Evolutionary conservation across 768 basidiomycete genomes (phyloP), one percentile per base, ranked within the genome.

Genomic region (Phanerochaete carnosa): DNA sequence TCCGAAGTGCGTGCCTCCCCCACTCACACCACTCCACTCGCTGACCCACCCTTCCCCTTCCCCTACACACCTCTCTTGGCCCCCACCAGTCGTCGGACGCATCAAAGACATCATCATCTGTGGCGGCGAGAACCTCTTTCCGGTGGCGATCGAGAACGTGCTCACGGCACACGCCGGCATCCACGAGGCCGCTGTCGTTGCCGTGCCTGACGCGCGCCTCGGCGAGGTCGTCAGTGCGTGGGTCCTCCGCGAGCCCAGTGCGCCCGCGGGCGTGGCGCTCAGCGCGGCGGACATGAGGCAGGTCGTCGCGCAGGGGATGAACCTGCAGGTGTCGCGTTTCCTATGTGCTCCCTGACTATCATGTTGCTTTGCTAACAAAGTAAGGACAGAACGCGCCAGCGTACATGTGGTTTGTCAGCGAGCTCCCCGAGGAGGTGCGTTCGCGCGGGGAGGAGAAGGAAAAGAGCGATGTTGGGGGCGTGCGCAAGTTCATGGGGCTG

Each of bases 21-120:
- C 33, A 6, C 33, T 35, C 33, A 6, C 33, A 11, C 33, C 22
- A 6, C 6, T 11, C 19, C 26, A 8, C 13, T 58, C 49, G 8
- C 7, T n/a, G 29, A 25, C 26, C 22, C 16, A 19, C 3, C 3
- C 16, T 1, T 29, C 19, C 1, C 15, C 45, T n/a, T 57, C 13
- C 33, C 33, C 33, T 35, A 43, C 26, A 29, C 47, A 30, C 12
- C 51, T 26, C 30, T 58, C 19, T n/a, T 22, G 53, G 4, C 9
- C n/a, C 33, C 33, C 52, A 23, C 45, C 52, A 93, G 91, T 93
- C 58, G 90, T 92, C 50, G 87, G 90, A 47, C 79, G 91, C 60
- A 87, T 86, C 57, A 93, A 89, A 84, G 92, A 94, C 70, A 83
- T 93, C 55, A 92, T 94, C 65, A 93, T 94, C 63, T 87, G 92